Evolutionary conservation across 179 eudicot genomes (phyloP).

Genomic region (Sideroxylon spinosum): DNA sequence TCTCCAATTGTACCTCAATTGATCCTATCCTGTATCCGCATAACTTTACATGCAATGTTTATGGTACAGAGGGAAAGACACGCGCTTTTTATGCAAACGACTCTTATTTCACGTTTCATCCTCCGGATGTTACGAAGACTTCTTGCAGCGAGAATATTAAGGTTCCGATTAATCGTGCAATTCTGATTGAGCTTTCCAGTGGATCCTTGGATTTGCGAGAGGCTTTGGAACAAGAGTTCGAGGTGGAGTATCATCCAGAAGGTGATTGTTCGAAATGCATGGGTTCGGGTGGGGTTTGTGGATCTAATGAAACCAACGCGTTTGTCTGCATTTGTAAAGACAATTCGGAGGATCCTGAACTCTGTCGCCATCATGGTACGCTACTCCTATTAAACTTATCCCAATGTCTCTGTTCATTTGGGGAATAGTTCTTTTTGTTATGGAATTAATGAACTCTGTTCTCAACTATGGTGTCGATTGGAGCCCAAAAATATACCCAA

Average conservation of each 20-base stretch:
- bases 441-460: too few species aligned
- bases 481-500: too few species aligned
- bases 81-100: background rate
- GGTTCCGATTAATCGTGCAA: background rate
- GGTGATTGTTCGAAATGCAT: too few species aligned
- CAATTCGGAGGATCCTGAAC: too few species aligned
- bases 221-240: background rate
- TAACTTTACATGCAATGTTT: background rate
- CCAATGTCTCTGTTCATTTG: too few species aligned
- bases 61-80: background rate
- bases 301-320: too few species aligned
- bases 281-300: too few species aligned
- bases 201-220: background rate
- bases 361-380: too few species aligned
- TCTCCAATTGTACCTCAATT: background rate
- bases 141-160: background rate
- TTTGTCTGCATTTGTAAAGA: too few species aligned
- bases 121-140: rapidly evolving
- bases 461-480: too few species aligned
- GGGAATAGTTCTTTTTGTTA: too few species aligned
- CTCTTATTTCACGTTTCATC: background rate
- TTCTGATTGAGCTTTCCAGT: background rate
- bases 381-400: too few species aligned
- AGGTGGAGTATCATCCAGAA: background rate
- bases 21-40: background rate